Evolutionary conservation across 306 rosid species (phyloP), one percentile per base, ranked within the genome.

Genomic region (Casuarina equisetifolia): DNA sequence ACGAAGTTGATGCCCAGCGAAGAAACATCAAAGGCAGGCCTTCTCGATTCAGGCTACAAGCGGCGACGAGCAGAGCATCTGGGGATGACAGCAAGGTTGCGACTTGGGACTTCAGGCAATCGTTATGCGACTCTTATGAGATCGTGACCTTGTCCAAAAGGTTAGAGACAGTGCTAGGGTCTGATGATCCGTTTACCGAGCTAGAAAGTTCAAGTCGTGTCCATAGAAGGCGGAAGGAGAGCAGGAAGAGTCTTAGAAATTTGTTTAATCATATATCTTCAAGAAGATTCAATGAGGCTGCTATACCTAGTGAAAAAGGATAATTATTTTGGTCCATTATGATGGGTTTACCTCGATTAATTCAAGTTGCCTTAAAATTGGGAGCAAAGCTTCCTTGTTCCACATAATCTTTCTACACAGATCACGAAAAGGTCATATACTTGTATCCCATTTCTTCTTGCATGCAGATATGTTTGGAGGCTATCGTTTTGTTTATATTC

Each of bases 71-170:
- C 43, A 36, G 80, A 15, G 54, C 84, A 9, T 36, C 81, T 1
- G 25, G 1, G 17, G 15, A 5, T n/a, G 64, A 44, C 51, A 51
- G 8, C 6, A 38, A 36, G 39, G 7, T 44, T 54, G 71, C 80
- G 54, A 45, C 50, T 66, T 87, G 99, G 97, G 91, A 96, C 54
- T 92, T 96, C 77, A 74, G 80, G 44, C 90, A 92, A 19, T 96
- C 98, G 10, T 93, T 92, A 42, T 92, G 97, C 91, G 97, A 96
- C 55, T 89, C 97, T 10, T 96, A 91, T 82, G 99, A 96, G 86
- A 89, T 92, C 57, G 97, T 96, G 57, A 71, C 97, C 2, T 83
- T 92, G 44, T 92, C 94, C 19, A 85, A 84, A 74, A 91, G 88
- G 86, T 83, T 96, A 58, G 98, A 96, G 73, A 66, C 80, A 0